Evolutionary conservation across 2,329 filamentous ascomycete species (phyloP), one percentile per base, ranked within the genome.

Genomic region (Coniella lustricola): DNA sequence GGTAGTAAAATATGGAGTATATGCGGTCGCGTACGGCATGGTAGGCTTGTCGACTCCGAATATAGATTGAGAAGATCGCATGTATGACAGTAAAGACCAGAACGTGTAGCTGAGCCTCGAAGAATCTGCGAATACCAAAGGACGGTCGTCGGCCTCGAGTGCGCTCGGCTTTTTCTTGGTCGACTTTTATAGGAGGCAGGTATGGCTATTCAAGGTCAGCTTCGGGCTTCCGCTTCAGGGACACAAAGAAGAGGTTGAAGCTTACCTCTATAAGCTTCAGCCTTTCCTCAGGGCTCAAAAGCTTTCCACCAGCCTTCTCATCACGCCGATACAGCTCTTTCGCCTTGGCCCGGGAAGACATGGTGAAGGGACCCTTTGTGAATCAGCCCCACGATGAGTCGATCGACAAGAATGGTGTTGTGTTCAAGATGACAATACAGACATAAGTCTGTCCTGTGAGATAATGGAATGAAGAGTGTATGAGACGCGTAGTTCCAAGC

Each of bases 1-100:
- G 94, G 70, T 98, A 93, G 65, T 91, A 90, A 47, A 95, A 74
- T 53, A 97, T 78, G 9, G 88, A 87, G 46, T 89, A 79, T 55
- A 91, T 71, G 51, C 87, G 83, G 64, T 93, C 86, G 57, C 82
- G 74, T 43, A 95, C 76, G 8, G 84, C 79, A 64, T 91, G 85
- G 69, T 89, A 93, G 48, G 82, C 80, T 62, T 89, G 83, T 50
- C 90, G 83, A 50, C 88, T 68, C 54, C 90, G 85, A 56, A 96
- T 84, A 65, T 93, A 94, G 55, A 97, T 72, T 7, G 88, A 91
- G 69, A 95, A 97, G 56, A 95, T 64, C 54, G 85, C 77, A 61
- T 95, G 89, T 56, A 91, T 73, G 49, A 87, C 59, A 52, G 77
- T 75, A 65, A 85, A 90, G 51, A 88, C 64, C 35, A 88, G 64